These are phyloP conservation scores for Dendrobium catenatum DNA, from an alignment of 106 monocot species.

Conservation along the genomic window DNA sequence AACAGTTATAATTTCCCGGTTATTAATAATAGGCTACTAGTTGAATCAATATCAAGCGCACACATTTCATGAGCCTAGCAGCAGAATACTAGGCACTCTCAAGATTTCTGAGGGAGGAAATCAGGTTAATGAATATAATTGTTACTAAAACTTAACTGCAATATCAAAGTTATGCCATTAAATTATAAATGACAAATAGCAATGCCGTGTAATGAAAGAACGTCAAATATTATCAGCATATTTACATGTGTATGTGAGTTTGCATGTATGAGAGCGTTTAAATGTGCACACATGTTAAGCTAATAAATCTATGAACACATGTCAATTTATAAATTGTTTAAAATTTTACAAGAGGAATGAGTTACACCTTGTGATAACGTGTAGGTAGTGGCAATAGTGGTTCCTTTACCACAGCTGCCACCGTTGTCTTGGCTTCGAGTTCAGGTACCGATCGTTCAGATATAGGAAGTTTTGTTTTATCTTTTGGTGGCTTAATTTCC, in stretches of 20 bases:
- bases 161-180: too few species aligned
- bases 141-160: too few species aligned
- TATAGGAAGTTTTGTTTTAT: not conserved
- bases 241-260: not conserved
- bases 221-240: not conserved
- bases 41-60: too few species aligned
- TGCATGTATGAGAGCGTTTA: not conserved
- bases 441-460: not conserved
- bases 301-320: not conserved
- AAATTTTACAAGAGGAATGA: not conserved
- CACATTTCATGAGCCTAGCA: too few species aligned
- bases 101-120: too few species aligned
- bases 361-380: constrained; percentile 13
- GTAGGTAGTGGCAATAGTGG: constrained; percentile 7
- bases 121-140: too few species aligned
- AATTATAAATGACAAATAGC: too few species aligned
- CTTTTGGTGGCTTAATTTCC: not conserved
- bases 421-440: not conserved
- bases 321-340: not conserved
- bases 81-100: too few species aligned
- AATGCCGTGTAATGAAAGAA: too few species aligned
- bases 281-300: not conserved
- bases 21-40: too few species aligned
- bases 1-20: too few species aligned
- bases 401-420: not conserved